Base-by-base conservation (phyloP, 2,329 filamentous ascomycete species). In the Tolypocladium tundrense region DNA sequence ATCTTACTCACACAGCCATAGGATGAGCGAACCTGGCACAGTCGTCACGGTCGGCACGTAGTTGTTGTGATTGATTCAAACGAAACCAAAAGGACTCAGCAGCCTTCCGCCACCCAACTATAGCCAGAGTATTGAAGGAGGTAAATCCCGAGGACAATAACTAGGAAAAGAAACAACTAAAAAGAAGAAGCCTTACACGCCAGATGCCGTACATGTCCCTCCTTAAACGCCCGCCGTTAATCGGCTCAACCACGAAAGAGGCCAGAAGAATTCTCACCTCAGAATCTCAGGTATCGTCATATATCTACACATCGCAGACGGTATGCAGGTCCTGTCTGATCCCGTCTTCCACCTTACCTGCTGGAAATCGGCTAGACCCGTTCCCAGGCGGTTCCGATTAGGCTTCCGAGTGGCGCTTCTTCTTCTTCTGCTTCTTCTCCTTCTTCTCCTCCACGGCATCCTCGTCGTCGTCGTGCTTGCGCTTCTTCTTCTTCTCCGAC, bases 391-490 rank as follows among this genome's bases (percentile, higher is more conserved):
- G 13, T n/a, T 55, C 54, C 55, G 55, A 57, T 60, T 60, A 59
- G 21, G 53, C 59, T 21, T 60, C 58, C 48, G 72, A 74, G 60
- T 74, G 70, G 45, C 72, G 70, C 72, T 75, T 76, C 74, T 77
- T 74, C 72, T 77, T 77, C 72, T 79, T 79, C 64, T 75, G 73
- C 69, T 79, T 76, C 72, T 80, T 83, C 70, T 83, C 79, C 72
- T 81, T 80, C 79, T 87, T 87, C 69, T 80, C 77, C 74, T 66
- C 61, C 19, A 59, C 61, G 54, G 84, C 84, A 73, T 83, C 84
- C 72, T 88, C 88, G 62, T 77, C 79, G 63, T 85, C 85, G 60
- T 84, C 84, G 60, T 80, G 79, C 77, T 89, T 88, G 70, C 86
- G 82, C 82, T 90, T 90, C 82, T 90, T 90, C 72, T 80, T 82